Conservation (phyloP, 2,329 filamentous ascomycete genomes). For the Penicillium glabrum region DNA sequence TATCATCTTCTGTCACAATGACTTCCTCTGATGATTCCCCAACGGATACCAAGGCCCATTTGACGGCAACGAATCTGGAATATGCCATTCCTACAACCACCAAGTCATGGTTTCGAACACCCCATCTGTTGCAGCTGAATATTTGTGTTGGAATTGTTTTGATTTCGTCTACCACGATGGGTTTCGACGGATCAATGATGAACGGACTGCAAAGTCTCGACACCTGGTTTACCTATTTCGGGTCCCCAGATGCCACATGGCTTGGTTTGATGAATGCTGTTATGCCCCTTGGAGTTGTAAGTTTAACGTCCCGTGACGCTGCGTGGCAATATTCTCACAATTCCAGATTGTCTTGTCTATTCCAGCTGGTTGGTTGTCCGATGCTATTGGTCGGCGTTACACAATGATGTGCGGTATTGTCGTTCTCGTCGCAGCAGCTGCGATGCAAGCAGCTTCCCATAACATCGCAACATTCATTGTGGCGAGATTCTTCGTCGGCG, state of each 20-base stretch:
- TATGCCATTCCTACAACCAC: background rate
- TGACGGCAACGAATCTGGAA: background rate
- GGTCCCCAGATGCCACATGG: conserved; percentile 26
- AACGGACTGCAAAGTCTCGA: conserved; percentile 35
- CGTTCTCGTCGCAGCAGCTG: background rate
- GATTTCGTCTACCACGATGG: conserved; percentile 1
- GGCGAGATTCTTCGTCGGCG: background rate
- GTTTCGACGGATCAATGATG: conserved; percentile 14
- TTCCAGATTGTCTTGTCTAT: background rate
- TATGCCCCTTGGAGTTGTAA: background rate
- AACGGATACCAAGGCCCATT: background rate
- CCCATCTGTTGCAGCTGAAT: conserved; percentile 2
- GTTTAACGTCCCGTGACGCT: background rate
- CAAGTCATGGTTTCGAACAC: background rate
- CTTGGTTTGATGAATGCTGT: conserved; percentile 27
- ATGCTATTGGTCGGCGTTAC: background rate
- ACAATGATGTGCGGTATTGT: background rate
- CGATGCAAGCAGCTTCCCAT: background rate
- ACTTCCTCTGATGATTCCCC: background rate
- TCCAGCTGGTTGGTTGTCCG: background rate
- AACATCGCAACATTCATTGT: background rate
- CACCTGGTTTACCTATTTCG: conserved; percentile 33
- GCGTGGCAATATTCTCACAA: background rate
- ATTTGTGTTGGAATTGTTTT: background rate
- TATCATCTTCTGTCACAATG: background rate